Conservation (phyloP, 495 filamentous ascomycete genomes). For the Daldinia caldariorum region DNA sequence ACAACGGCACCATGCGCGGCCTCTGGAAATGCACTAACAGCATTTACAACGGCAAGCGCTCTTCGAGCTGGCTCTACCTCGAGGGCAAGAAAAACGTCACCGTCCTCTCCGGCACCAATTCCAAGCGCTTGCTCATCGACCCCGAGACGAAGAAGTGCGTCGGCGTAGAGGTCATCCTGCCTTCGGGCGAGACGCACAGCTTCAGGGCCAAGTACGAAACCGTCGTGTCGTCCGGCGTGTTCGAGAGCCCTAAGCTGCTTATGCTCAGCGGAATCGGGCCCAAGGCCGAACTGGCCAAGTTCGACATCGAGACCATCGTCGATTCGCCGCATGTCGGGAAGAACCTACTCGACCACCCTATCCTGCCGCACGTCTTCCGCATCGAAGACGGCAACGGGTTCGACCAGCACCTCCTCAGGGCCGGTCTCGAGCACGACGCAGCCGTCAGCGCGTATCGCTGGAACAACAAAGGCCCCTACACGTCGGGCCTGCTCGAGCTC, state of each 20-base stretch:
- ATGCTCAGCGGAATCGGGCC: slow-evolving; percentile 72
- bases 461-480: slow-evolving; percentile 61
- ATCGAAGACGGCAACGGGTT: slow-evolving; percentile 65
- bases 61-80: slow-evolving; percentile 62
- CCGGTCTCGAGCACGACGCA: slow-evolving; percentile 56
- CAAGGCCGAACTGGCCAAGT: slow-evolving; percentile 56
- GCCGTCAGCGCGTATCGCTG: slow-evolving; percentile 59
- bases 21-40: slow-evolving; percentile 64
- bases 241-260: slow-evolving; percentile 68
- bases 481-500: slow-evolving; percentile 64
- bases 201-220: slow-evolving; percentile 63
- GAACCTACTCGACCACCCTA: slow-evolving; percentile 67
- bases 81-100: slow-evolving; percentile 65
- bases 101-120: slow-evolving; percentile 58
- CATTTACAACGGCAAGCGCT: slow-evolving; percentile 67
- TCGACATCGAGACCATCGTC: slow-evolving; percentile 60
- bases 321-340: slow-evolving; percentile 65
- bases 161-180: slow-evolving; percentile 52
- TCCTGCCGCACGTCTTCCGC: slow-evolving; percentile 63
- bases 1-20: slow-evolving; percentile 65
- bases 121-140: slow-evolving; percentile 66
- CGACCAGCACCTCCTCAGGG: slow-evolving; percentile 64
- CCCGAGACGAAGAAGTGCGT: slow-evolving; percentile 47
- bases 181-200: slow-evolving; percentile 52
- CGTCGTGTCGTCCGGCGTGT: slow-evolving; percentile 65